A percentile compares a stretch with the other conserved stretches of the same genome.
phyloP scores from a whole-genome alignment of 768 basidiomycete species.

The Coprinopsis marcescibilis region DNA sequence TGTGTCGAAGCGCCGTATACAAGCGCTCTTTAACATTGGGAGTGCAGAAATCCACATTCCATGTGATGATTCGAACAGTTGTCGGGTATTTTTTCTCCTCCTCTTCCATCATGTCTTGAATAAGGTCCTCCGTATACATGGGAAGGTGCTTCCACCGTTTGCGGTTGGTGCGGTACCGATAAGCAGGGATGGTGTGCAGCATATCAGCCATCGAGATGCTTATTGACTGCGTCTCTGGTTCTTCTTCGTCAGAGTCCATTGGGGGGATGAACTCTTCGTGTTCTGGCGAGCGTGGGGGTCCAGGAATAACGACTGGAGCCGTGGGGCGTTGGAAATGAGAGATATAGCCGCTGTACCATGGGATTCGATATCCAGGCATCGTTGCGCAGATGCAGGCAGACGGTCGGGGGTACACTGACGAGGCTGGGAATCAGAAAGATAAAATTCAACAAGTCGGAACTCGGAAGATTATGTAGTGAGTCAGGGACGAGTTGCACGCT shows the following conservation, averaged over 20 bases:
- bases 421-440: not conserved
- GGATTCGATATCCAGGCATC: not conserved
- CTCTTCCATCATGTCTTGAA: slow-evolving; percentile 17
- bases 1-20: slow-evolving; percentile 42
- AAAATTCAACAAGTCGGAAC: not conserved
- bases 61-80: slow-evolving; percentile 54
- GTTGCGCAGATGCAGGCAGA: not conserved
- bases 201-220: slow-evolving; percentile 23
- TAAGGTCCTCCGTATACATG: slow-evolving; percentile 22
- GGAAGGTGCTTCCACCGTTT: slow-evolving; percentile 42
- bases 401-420: not conserved
- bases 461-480: not conserved
- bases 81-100: slow-evolving; percentile 31
- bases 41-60: slow-evolving; percentile 60
- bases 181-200: slow-evolving; percentile 27
- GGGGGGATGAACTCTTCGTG: not conserved
- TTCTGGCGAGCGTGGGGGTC: not conserved
- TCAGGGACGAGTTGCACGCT: not conserved
- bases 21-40: slow-evolving; percentile 38
- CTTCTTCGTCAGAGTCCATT: not conserved
- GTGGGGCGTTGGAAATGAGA: not conserved
- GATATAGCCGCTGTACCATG: not conserved
- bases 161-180: slow-evolving; percentile 34
- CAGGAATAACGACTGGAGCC: not conserved
- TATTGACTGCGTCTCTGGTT: not conserved